Percentiles rank a stretch among this genome's conserved stretches.
These are phyloP conservation scores for Betula pendula DNA, from an alignment of 306 rosid genomes.

Conservation along the genomic window DNA sequence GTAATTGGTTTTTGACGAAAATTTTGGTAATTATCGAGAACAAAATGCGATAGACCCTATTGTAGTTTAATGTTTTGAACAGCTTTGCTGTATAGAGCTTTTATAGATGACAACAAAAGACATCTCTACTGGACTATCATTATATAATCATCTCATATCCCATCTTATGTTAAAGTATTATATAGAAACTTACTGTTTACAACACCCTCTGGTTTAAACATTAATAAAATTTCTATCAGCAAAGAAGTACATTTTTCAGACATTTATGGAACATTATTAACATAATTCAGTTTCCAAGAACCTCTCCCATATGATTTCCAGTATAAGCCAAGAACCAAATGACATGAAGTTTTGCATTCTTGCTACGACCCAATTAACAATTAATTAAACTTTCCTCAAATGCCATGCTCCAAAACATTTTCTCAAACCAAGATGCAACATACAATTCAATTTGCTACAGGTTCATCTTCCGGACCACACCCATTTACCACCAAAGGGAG, in stretches of 20 bases:
- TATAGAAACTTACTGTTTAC: neutral
- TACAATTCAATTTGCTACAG: neutral
- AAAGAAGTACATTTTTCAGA: neutral
- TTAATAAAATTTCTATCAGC: neutral
- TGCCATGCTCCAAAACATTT: neutral
- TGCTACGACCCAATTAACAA: slow-evolving; percentile 6
- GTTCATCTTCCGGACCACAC: neutral
- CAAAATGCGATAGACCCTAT: too few species aligned
- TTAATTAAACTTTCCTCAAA: slow-evolving; percentile 2
- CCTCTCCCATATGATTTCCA: neutral
- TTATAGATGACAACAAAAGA: neutral
- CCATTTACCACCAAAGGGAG: neutral
- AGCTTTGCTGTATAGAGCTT: neutral
- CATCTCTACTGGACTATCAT: neutral
- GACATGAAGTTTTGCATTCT: neutral
- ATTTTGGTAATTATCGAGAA: too few species aligned
- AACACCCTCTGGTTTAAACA: neutral
- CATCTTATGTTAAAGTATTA: neutral
- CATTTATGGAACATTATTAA: neutral
- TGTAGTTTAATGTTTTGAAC: too few species aligned
- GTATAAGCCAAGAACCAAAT: neutral
- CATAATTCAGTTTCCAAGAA: neutral
- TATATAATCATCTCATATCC: neutral
- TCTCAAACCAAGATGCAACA: neutral
- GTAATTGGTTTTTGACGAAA: too few species aligned